Evolutionary conservation across 495 filamentous ascomycete species (phyloP).

Genomic region (Jackrogersella multiformis): DNA sequence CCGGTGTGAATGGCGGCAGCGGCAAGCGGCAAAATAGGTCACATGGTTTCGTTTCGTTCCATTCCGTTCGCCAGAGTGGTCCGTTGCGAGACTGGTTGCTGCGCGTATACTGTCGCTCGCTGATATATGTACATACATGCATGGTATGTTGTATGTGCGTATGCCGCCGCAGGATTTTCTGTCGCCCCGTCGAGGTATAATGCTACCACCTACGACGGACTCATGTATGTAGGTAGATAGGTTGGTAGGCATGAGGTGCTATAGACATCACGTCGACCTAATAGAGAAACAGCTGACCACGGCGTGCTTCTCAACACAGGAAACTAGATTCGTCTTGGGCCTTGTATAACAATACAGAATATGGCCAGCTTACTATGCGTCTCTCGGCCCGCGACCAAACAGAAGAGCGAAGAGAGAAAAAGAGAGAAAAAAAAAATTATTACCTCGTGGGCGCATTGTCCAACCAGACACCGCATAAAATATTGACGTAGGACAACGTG

Average conservation of each 20-base stretch:
- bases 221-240: neutral
- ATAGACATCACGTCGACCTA: neutral
- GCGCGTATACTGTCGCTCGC: too few species aligned
- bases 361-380: constrained; percentile 36
- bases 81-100: constrained; percentile 18
- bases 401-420: neutral
- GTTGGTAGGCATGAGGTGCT: too few species aligned
- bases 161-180: neutral
- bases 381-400: constrained; percentile 26
- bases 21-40: constrained; percentile 30
- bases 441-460: constrained; percentile 4
- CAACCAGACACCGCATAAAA: constrained; percentile 28
- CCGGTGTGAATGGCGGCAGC: constrained; percentile 35
- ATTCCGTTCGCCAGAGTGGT: constrained; percentile 17
- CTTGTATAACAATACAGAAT: neutral
- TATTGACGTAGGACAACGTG: constrained; percentile 31
- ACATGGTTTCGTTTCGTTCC: constrained; percentile 19
- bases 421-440: neutral
- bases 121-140: too few species aligned
- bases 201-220: neutral
- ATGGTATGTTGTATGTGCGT: too few species aligned
- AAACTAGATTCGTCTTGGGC: neutral
- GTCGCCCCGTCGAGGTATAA: neutral
- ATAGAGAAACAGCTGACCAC: constrained; percentile 4
- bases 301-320: neutral